phyloP scores from a whole-genome alignment of 1,284 basidiomycete genomes.

The Puccinia horiana region DNA sequence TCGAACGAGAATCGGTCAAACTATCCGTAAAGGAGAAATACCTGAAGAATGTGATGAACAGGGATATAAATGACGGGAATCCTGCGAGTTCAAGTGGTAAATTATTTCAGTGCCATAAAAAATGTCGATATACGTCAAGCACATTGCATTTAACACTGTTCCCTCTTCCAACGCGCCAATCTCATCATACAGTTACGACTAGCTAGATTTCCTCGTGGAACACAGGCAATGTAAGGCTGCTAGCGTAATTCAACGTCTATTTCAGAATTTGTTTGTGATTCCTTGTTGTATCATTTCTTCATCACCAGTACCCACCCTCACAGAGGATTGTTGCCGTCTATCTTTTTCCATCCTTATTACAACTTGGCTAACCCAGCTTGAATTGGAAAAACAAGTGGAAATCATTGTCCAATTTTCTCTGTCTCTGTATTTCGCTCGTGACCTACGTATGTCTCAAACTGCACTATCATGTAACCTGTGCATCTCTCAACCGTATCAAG shows the following conservation, averaged over 20 bases:
- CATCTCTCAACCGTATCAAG: no score
- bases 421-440: neutral
- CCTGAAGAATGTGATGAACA: conserved; percentile 24
- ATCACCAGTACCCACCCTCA: neutral
- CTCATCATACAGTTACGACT: neutral
- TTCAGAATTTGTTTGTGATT: neutral
- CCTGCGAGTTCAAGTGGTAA: neutral
- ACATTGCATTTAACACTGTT: neutral
- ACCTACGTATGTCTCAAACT: no score
- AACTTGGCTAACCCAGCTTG: no score
- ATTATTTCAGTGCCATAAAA: neutral
- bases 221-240: neutral
- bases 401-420: no score
- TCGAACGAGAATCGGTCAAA: conserved; percentile 31
- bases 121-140: neutral
- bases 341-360: neutral
- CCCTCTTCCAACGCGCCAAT: neutral
- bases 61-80: neutral
- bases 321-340: neutral
- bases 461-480: no score
- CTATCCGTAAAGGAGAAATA: conserved; percentile 35
- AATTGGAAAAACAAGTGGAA: no score
- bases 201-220: neutral
- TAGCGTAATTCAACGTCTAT: neutral
- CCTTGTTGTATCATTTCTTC: neutral